Base-by-base conservation (phyloP, 2,329 filamentous ascomycete genomes). In the Aspergillus arachidicola region DNA sequence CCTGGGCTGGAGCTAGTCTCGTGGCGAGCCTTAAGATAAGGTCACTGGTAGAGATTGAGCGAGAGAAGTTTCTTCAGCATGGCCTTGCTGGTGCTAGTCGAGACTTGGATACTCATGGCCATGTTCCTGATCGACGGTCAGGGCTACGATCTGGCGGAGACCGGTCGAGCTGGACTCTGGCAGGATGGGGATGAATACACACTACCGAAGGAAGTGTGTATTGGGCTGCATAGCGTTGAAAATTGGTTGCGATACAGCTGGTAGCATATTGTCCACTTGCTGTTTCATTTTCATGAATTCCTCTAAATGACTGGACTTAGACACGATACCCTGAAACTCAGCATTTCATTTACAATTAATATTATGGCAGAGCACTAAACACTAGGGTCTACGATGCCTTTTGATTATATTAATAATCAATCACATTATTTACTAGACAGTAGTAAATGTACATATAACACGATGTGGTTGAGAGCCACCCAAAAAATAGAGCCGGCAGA, bases 1-100 rank as follows among this genome's bases (percentile, higher is more conserved):
- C 87, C 3, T 91, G 88, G 88, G 85, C 85, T 5, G 88, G 88
- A 7, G 88, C 85, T 4, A 89, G 87, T 72, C 76, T 91, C 23
- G 77, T 88, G 7, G 82, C 85, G 0, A 84, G 83, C 65, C 75
- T 89, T 67, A 85, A 86, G 58, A 81, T 89, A 26, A 84, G 84
- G 62, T 87, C 87, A 0, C 80, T 87, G 53, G 85, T 89, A 6
- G 87, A 90, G 73, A 83, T 90, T 23, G 87, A 90, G 69, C 80
- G 86, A 30, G 88, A 91, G 56, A 84, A 84, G 50, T 91, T 89
- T 68, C 73, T 89, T 43, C 79, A 81, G 53, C 75, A 83, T 68
- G 81, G 82, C 32, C 69, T 84, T 43, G 75, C 79, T 16, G 80
- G 81, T 2, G 81, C 81, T n/a, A 81, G 71, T 62, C 76, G 78